These are phyloP conservation scores for Yamadazyma aaseri DNA, from an alignment of 1,139 yeast species.

Conservation along the genomic window DNA sequence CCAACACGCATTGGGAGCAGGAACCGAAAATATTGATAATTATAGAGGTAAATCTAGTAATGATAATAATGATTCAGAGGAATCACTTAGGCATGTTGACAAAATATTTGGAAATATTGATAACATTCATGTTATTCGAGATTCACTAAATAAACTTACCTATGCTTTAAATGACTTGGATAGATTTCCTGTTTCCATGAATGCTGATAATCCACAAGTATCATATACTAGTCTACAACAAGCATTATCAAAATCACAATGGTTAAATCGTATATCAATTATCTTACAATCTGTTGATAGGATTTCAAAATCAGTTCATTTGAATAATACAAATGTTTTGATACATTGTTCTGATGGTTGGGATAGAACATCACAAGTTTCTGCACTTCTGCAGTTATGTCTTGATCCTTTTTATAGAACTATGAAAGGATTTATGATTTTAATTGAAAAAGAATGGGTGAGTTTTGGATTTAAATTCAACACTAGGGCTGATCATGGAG, in stretches of 20 bases:
- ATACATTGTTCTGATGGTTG: constrained; percentile 98
- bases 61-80: constrained; percentile 8
- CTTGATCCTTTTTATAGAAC: constrained; percentile 91
- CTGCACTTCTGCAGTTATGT: constrained; percentile 81
- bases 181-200: constrained; percentile 31
- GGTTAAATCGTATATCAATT: constrained; percentile 74
- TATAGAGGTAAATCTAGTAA: constrained; percentile 45
- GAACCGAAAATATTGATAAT: constrained; percentile 89
- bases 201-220: constrained; percentile 16
- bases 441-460: constrained; percentile 93
- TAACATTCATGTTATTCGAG: constrained; percentile 93
- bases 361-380: constrained; percentile 93
- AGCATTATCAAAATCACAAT: constrained; percentile 62
- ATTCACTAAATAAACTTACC: constrained; percentile 65
- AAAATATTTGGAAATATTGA: constrained; percentile 88
- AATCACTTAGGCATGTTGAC: constrained; percentile 29
- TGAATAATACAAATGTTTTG: constrained; percentile 77
- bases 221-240: constrained; percentile 35
- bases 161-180: constrained; percentile 71
- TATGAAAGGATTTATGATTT: constrained; percentile 75
- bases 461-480: constrained; percentile 91
- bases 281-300: constrained; percentile 77
- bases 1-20: constrained; percentile 95
- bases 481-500: constrained; percentile 77
- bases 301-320: constrained; percentile 74